Percentiles rank a stretch among this genome's conserved stretches.
Conservation (phyloP, 2,329 filamentous ascomycete genomes). For the Amesomyces nigricolor region DNA sequence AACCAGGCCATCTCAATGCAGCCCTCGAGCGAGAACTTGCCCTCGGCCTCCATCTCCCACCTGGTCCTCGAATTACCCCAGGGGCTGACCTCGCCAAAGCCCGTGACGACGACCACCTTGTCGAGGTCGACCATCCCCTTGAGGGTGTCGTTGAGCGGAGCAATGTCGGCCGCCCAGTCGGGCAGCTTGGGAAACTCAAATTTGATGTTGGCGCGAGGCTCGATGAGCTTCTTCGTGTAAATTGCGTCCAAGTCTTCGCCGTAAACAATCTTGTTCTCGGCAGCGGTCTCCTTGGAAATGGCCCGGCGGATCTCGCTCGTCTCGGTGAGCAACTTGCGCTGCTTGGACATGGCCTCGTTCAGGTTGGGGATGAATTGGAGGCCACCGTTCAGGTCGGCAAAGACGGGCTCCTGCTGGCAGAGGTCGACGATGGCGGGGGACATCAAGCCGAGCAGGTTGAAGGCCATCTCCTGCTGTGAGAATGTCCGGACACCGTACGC, state of each 20-base stretch:
- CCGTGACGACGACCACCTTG: constrained; percentile 95
- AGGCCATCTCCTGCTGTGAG: constrained; percentile 99
- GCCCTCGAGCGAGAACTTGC: constrained; percentile 93
- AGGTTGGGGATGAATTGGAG: constrained; percentile 96
- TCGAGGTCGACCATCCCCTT: constrained; percentile 99
- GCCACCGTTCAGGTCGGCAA: constrained; percentile 94
- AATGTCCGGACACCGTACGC: constrained; percentile 96
- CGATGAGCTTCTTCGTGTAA: constrained; percentile 89
- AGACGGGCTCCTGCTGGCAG: constrained; percentile 92
- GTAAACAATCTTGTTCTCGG: constrained; percentile 97
- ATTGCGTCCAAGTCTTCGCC: constrained; percentile 86
- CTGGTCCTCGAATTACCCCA: constrained; percentile 98
- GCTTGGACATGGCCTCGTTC: constrained; percentile 86
- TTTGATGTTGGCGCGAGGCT: constrained; percentile 96
- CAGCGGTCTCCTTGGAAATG: constrained; percentile 89
- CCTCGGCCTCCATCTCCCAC: constrained; percentile 98
- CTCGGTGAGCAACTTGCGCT: constrained; percentile 91
- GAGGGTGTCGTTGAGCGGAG: constrained; percentile 79
- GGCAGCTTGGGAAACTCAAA: constrained; percentile 89
- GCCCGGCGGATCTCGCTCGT: constrained; percentile 89
- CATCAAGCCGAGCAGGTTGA: constrained; percentile 96
- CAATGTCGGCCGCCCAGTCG: constrained; percentile 85
- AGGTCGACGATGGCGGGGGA: constrained; percentile 88
- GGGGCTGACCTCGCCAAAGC: constrained; percentile 91
- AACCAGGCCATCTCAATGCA: constrained; percentile 99